Evolutionary conservation across 2,329 filamentous ascomycete species (phyloP).

Genomic region (Pseudogymnoascus sp.): DNA sequence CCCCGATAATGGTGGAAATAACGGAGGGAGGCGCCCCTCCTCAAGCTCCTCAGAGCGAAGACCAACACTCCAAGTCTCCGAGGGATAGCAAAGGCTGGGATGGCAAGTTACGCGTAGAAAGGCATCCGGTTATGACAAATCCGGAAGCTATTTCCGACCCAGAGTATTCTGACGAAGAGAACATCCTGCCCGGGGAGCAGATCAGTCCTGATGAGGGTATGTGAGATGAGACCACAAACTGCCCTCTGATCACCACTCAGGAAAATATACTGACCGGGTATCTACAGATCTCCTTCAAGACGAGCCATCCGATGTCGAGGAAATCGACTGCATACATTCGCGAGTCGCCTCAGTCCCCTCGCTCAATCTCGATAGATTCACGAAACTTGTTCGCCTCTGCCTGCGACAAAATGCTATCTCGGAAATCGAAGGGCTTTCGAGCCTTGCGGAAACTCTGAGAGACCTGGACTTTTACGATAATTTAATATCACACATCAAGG

Average conservation of each 20-base stretch:
- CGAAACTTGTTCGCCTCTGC: conserved; percentile 67
- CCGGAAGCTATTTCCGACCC: conserved; percentile 77
- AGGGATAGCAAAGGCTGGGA: conserved; percentile 70
- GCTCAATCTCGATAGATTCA: conserved; percentile 78
- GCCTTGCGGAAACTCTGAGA: conserved; percentile 58
- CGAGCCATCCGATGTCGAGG: conserved; percentile 56
- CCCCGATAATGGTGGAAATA: not conserved
- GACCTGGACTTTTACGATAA: conserved; percentile 98
- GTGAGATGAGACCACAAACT: not conserved
- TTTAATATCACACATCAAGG: conserved; percentile 77
- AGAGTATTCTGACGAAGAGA: conserved; percentile 72
- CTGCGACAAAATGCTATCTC: conserved; percentile 89
- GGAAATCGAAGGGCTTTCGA: conserved; percentile 65
- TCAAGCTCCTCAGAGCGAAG: conserved; percentile 11
- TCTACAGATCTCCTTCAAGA: conserved; percentile 51
- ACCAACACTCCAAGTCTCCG: conserved; percentile 22
- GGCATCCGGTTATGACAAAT: conserved; percentile 62
- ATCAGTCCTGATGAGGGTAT: conserved; percentile 76
- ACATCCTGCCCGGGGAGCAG: conserved; percentile 62
- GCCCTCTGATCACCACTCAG: not conserved
- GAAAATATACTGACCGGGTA: conserved; percentile 16
- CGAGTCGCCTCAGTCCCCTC: conserved; percentile 71
- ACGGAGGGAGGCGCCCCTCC: not conserved
- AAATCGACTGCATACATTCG: conserved; percentile 86
- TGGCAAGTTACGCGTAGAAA: conserved; percentile 70